phyloP scores from a whole-genome alignment of 495 filamentous ascomycete species.

The Neurospora sp. region DNA sequence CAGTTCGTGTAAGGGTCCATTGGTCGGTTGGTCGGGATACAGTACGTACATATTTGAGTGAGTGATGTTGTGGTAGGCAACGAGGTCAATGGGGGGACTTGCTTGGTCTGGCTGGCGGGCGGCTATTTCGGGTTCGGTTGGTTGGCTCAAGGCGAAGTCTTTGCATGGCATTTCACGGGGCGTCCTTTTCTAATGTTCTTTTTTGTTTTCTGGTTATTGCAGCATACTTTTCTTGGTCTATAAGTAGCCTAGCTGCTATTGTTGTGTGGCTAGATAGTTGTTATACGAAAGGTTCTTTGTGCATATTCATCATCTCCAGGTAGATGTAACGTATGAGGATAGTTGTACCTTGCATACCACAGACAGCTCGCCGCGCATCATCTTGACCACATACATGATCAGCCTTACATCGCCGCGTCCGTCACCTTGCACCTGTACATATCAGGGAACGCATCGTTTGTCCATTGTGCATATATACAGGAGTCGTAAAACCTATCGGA shows the following conservation, averaged over 20 bases:
- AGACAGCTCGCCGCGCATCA: neutral
- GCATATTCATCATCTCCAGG: neutral
- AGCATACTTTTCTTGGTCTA: neutral
- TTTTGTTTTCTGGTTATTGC: neutral
- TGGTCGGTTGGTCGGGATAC: neutral
- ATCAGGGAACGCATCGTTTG: neutral
- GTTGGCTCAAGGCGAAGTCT: neutral
- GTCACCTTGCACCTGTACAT: neutral
- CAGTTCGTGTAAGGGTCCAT: conserved; percentile 33
- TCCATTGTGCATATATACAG: too few species aligned
- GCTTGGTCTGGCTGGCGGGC: neutral
- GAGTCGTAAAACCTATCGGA: neutral
- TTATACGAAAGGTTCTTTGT: neutral
- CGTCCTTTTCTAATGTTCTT: neutral
- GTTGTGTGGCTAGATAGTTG: neutral
- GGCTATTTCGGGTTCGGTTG: neutral
- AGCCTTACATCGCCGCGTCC: neutral
- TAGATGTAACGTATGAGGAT: neutral
- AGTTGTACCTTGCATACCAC: neutral
- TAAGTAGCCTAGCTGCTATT: neutral
- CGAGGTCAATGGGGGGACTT: neutral
- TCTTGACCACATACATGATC: neutral
- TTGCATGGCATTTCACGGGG: neutral
- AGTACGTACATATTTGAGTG: neutral
- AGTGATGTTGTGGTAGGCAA: neutral